phyloP scores from a whole-genome alignment of 495 filamentous ascomycete species.

The Articulospora tetracladia region DNA sequence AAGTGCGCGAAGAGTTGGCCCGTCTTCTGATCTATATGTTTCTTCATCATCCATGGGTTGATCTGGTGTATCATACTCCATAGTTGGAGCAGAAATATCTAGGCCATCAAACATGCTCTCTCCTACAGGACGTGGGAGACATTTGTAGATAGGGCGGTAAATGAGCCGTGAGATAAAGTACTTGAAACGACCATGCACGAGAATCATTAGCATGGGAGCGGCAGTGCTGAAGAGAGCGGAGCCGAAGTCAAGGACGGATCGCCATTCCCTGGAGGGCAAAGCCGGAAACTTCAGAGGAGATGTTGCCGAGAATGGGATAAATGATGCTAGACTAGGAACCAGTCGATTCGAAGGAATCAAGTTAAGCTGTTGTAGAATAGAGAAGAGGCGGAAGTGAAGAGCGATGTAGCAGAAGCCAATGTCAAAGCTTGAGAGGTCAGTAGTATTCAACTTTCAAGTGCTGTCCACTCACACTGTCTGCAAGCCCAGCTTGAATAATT shows the following conservation, averaged over 20 bases:
- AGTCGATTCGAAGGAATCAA: slow-evolving; percentile 33
- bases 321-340: slow-evolving; percentile 40
- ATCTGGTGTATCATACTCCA: slow-evolving; percentile 23
- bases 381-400: slow-evolving; percentile 43
- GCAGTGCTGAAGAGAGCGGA: slow-evolving; percentile 3
- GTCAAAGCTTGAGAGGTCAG: slow-evolving; percentile 13
- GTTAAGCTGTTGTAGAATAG: slow-evolving; percentile 44
- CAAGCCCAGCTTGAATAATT: neutral
- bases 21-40: slow-evolving; percentile 12
- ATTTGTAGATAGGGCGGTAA: slow-evolving; percentile 21
- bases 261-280: neutral
- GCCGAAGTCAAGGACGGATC: slow-evolving; percentile 4
- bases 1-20: slow-evolving; percentile 21
- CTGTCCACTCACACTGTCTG: neutral
- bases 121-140: slow-evolving; percentile 20
- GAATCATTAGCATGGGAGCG: slow-evolving; percentile 20
- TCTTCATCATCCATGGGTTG: neutral
- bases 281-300: slow-evolving; percentile 37
- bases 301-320: slow-evolving; percentile 42
- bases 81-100: neutral
- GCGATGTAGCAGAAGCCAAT: slow-evolving; percentile 30
- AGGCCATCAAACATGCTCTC: slow-evolving; percentile 22
- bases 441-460: neutral
- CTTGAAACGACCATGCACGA: slow-evolving; percentile 15
- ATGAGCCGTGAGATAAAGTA: slow-evolving; percentile 11